These are phyloP conservation scores for Verticillium zaregamsianum DNA, from an alignment of 2,329 filamentous ascomycete species.

Conservation along the genomic window DNA sequence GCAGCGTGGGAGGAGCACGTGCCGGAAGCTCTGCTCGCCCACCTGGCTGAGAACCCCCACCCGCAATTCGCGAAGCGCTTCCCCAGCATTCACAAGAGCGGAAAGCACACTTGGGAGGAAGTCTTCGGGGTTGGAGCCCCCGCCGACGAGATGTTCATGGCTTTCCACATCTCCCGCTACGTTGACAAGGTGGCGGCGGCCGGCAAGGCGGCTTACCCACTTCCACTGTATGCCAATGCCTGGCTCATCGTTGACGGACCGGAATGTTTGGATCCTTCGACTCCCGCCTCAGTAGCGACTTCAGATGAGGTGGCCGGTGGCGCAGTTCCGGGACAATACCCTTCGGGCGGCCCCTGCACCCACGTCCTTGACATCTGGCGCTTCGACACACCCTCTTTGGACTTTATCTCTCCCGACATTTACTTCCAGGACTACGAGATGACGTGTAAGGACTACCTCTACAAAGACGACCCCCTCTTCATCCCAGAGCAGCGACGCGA, in stretches of 20 bases:
- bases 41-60: conserved; percentile 20
- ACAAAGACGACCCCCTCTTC: conserved; percentile 38
- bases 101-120: conserved; percentile 21
- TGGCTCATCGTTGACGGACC: conserved; percentile 23
- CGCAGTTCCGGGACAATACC: conserved; percentile 26
- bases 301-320: conserved; percentile 24
- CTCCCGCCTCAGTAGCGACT: neutral
- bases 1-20: conserved; percentile 29
- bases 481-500: conserved; percentile 48
- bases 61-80: conserved; percentile 21
- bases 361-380: conserved; percentile 32
- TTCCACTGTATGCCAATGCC: conserved; percentile 27
- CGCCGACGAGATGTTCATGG: conserved; percentile 30
- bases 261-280: neutral
- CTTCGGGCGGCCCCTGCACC: conserved; percentile 25
- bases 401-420: conserved; percentile 42
- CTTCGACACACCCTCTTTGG: conserved; percentile 32
- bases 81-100: conserved; percentile 14
- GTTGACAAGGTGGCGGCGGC: conserved; percentile 24
- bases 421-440: conserved; percentile 42
- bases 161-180: conserved; percentile 23
- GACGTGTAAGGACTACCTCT: conserved; percentile 36
- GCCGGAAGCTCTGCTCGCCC: conserved; percentile 18
- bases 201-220: conserved; percentile 22
- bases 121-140: conserved; percentile 21